Evolutionary conservation across 2,329 filamentous ascomycete species (phyloP), one percentile per base, ranked within the genome.

Genomic region (Aspergillus ochraceus): DNA sequence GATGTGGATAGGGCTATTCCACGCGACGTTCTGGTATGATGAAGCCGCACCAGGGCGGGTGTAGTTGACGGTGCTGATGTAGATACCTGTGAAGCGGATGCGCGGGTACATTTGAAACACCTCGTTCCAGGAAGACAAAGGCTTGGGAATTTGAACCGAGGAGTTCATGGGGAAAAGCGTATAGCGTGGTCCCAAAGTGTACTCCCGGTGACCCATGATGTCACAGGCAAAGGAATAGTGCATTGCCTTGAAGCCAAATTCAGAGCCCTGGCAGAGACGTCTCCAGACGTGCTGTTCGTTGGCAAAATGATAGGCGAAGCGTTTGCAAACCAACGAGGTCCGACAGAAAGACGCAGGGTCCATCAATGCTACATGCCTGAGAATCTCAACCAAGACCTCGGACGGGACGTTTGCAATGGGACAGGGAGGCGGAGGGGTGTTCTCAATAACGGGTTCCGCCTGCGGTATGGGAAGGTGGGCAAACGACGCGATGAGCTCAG

Each of bases 61-160:
- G 77, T 99, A 99, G 79, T 98, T 98, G 60, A 97, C 92, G 0
- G 94, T 98, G 75, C 88, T 91, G 76, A 99, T 98, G 79, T 99
- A 99, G 77, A 92, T 90, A 26, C 95, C 95, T 70, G 95, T 95
- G 81, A 96, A 99, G 59, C 95, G 91, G 61, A 98, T 84, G 49
- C 95, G 88, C 2, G 95, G 94, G 14, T 92, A 89, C 5, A 82
- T 80, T 45, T 90, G 90, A 79, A 97, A 96, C 80, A 97, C 91
- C 55, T 62, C 86, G 75, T 70, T 80, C 81, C 83, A 90, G 81
- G 60, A 82, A 68, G 36, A 88, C 72, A 77, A 62, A 0, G 76
- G 70, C 29, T 66, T 65, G 0, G 76, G 76, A 2, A 78, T 69
- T 49, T 76, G 66, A 6, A 72, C 59, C 3, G 70, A 63, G 4